Evolutionary conservation across 139 green algal genomes (phyloP), one percentile per base, ranked within the genome.

Genomic region (Coelastrella sp.): DNA sequence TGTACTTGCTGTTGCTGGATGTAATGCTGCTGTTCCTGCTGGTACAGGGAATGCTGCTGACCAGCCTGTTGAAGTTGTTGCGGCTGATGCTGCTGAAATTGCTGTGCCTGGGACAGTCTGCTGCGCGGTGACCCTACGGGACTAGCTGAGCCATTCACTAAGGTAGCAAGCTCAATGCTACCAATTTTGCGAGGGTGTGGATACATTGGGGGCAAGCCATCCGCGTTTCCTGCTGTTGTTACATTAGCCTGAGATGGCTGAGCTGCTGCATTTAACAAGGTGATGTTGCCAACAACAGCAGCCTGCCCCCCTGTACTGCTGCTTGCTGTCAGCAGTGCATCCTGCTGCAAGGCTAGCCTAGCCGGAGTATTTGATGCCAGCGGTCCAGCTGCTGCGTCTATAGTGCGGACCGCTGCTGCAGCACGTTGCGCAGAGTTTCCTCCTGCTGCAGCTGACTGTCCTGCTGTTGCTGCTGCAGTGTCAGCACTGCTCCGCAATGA

Each of bases 311-410:
- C 22, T 25, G n/a, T 73, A 22, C 85, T 83, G 57, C 73, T 73
- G 73, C 65, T 79, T 15, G 84, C 84, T 83, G 84, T 82, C 72
- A 89, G 84, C 35, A 89, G 70, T 15, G 72, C 58, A 60, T 90
- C 87, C 63, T 79, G 87, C 87, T 79, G 59, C 76, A 90, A 68
- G 4, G 78, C 87, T 25, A 90, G 76, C 61, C 58, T 70, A 7
- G 60, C 58, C 0, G 87, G 87, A 56, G 87, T 90, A 11, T 90
- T 76, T 8, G 76, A 70, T 17, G 87, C 87, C 60, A 90, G 35
- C 22, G 87, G 87, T 19, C 87, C 87, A 27, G 76, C 76, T 17
- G 87, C 25, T 56, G 87, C 87, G 76, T 90, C 87, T 25, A 61
- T 82, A 4, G 84, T 82, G 0, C 63, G 73, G 57, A 82, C 74